Evolutionary conservation across 2,329 filamentous ascomycete genomes (phyloP), one percentile per base, ranked within the genome.

Genomic region (Fusarium paranaense): DNA sequence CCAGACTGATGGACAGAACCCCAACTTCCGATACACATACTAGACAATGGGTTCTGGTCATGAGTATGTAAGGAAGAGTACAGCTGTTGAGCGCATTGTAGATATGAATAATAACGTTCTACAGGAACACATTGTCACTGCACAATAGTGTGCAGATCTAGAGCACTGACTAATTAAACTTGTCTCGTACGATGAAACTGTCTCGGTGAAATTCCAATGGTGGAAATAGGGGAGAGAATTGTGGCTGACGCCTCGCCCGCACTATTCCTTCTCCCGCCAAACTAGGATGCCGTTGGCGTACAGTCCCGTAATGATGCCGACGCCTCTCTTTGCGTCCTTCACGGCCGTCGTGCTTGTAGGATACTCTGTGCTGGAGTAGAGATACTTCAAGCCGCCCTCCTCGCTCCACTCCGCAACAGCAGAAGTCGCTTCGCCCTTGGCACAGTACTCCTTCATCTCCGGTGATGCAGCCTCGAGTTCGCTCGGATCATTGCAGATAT

Each of bases 381-480:
- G 66, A 14, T 79, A 73, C 67, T 78, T 79, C 61, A 83, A 16
- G 0, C 82, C 83, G 0, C 70, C 76, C 0, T 66, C 73, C 30
- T 81, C 78, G 1, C 78, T 83, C 84, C 84, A 85, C 42, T 80
- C 80, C 0, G 80, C 77, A 1, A 80, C 80, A 80, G 81, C 82
- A 0, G 80, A 81, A 10, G 71, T 35, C 6, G 77, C 73, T 10
- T 61, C 38, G 2, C 45, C 32, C 7, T n/a, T 42, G 3, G 18
- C 8, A 20, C 73, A 75, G 2, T 38, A 27, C 18, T 69, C 64
- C 0, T 62, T 62, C 4, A 54, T 6, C 22, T 35, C 37, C 5
- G 16, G 0, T 2, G 42, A 50, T 16, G 81, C 80, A n/a, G 70
- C 64, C 8, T 71, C 77, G 2, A 80, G 73, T 32, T 78, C 76